These are phyloP conservation scores for Wickerhamiella kazuoi DNA, from an alignment of 805 yeast species.

Conservation along the genomic window DNA sequence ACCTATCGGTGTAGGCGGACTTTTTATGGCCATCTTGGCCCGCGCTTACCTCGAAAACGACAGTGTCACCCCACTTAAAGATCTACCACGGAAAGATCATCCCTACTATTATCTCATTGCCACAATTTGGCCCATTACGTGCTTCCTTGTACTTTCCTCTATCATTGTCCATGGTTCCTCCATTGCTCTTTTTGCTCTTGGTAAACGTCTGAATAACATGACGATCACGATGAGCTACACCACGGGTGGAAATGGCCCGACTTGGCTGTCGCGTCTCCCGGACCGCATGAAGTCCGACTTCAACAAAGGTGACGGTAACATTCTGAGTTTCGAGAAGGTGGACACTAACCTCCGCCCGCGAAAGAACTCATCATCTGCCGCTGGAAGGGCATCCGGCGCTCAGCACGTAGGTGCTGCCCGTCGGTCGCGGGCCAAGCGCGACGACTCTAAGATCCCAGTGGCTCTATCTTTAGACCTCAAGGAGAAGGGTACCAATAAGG, in stretches of 20 bases:
- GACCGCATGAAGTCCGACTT: slow-evolving; percentile 17
- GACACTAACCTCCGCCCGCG: slow-evolving; percentile 36
- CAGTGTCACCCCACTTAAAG: slow-evolving; percentile 39
- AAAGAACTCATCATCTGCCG: slow-evolving; percentile 10
- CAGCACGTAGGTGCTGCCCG: background rate
- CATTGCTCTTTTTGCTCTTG: slow-evolving; percentile 58
- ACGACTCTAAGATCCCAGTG: slow-evolving; percentile 5
- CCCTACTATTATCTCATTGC: slow-evolving; percentile 44
- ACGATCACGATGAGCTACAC: slow-evolving; percentile 74
- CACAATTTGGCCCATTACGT: slow-evolving; percentile 64
- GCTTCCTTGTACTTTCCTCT: slow-evolving; percentile 64
- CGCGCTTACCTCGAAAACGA: slow-evolving; percentile 48
- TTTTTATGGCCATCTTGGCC: slow-evolving; percentile 68
- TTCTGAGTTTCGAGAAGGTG: slow-evolving; percentile 66
- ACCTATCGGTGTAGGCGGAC: slow-evolving; percentile 89
- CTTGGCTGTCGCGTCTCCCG: slow-evolving; percentile 79
- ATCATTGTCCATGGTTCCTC: slow-evolving; percentile 85
- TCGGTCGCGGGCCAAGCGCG: background rate
- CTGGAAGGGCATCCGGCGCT: background rate
- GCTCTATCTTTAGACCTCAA: slow-evolving; percentile 9
- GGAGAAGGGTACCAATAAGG: slow-evolving; percentile 2
- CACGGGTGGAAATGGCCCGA: slow-evolving; percentile 41
- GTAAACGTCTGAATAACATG: slow-evolving; percentile 79
- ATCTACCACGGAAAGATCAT: slow-evolving; percentile 29
- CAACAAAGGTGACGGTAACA: slow-evolving; percentile 50